Conservation (phyloP, 305 asterid species). For the Ilex paraguariensis region DNA sequence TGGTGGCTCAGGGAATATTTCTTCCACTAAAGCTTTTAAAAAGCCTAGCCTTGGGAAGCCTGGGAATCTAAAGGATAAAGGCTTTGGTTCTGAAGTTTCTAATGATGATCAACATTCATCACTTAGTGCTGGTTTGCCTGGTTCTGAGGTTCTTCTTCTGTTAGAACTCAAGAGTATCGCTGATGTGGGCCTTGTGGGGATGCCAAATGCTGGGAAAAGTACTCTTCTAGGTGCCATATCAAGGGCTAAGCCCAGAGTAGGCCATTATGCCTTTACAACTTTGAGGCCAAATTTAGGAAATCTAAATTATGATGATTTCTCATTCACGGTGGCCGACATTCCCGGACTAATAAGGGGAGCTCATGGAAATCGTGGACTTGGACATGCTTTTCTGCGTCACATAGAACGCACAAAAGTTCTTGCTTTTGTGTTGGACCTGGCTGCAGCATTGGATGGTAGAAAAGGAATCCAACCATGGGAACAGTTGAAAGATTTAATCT, state of each 20-base stretch:
- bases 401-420: slow-evolving; percentile 81
- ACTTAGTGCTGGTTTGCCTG: slow-evolving; percentile 50
- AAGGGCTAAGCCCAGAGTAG: slow-evolving; percentile 75
- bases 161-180: slow-evolving; percentile 91
- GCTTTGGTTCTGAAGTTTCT: slow-evolving; percentile 26
- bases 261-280: slow-evolving; percentile 93
- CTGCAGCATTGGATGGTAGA: slow-evolving; percentile 56
- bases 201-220: slow-evolving; percentile 97
- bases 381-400: slow-evolving; percentile 88
- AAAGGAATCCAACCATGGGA: slow-evolving; percentile 88
- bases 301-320: slow-evolving; percentile 58
- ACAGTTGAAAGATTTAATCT: slow-evolving; percentile 62
- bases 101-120: slow-evolving; percentile 29
- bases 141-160: slow-evolving; percentile 60
- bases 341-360: slow-evolving; percentile 91
- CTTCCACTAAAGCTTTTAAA: slow-evolving; percentile 24
- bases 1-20: slow-evolving; percentile 79
- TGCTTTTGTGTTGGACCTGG: slow-evolving; percentile 83
- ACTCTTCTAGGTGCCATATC: slow-evolving; percentile 91
- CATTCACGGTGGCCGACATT: slow-evolving; percentile 85
- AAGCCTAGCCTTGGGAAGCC: neutral
- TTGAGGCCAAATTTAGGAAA: slow-evolving; percentile 87
- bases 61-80: slow-evolving; percentile 15
- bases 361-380: slow-evolving; percentile 87
- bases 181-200: slow-evolving; percentile 92